phyloP scores from a whole-genome alignment of 75 land plant genomes.

The Pinus albicaulis region DNA sequence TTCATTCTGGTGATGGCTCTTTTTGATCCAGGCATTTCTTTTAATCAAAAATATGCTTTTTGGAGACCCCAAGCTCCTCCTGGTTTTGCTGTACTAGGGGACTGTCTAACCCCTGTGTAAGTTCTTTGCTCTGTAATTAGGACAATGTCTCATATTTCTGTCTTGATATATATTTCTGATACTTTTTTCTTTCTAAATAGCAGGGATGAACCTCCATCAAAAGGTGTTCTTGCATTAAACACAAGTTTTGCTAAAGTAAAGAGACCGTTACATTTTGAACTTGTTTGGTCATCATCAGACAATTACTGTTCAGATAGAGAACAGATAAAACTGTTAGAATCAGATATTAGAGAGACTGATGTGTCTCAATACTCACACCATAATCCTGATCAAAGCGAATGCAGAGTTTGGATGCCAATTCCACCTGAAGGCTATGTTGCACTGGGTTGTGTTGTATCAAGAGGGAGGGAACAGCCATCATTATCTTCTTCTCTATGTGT shows the following conservation, averaged over 20 bases:
- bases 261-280: slow-evolving; percentile 73
- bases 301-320: slow-evolving; percentile 4
- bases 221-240: slow-evolving; percentile 95
- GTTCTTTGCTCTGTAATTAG: slow-evolving; percentile 16
- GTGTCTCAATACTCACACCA: background rate
- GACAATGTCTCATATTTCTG: background rate
- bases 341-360: background rate
- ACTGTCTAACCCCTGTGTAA: slow-evolving; percentile 88
- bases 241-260: slow-evolving; percentile 70
- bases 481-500: slow-evolving; percentile 71
- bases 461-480: slow-evolving; percentile 59
- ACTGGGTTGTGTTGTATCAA: slow-evolving; percentile 81
- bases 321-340: background rate
- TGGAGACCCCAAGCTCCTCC: slow-evolving; percentile 97
- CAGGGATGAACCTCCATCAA: slow-evolving; percentile 94
- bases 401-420: slow-evolving; percentile 88
- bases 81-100: slow-evolving; percentile 94
- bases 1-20: slow-evolving; percentile 1
- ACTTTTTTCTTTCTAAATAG: background rate
- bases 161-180: background rate
- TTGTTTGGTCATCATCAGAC: slow-evolving; percentile 62
- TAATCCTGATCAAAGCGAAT: slow-evolving; percentile 15
- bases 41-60: slow-evolving; percentile 60
- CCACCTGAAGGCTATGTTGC: slow-evolving; percentile 95
- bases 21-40: slow-evolving; percentile 15